Percentiles rank a stretch among this genome's conserved stretches.
Evolutionary conservation across 129 eudicot genomes (phyloP).

Genomic region (Rutidosis leptorrhynchoides): DNA sequence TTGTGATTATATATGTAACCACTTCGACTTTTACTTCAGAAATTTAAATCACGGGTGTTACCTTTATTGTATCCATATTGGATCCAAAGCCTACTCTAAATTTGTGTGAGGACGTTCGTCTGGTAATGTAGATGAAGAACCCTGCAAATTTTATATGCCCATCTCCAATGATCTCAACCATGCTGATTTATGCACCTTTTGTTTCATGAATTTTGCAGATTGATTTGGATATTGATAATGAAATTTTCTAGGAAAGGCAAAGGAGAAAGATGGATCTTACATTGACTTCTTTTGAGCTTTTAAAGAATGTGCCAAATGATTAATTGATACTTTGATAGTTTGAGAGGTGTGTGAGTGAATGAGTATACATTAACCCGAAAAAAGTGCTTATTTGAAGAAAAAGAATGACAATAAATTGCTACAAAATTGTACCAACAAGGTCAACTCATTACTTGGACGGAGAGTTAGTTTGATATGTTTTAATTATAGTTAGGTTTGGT

Average conservation of each 20-base stretch:
- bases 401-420: too few relatives aligned
- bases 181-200: not conserved
- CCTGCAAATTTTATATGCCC: not conserved
- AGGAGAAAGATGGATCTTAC: not conserved
- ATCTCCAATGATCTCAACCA: not conserved
- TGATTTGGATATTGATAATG: not conserved
- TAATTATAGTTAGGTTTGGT: too few relatives aligned
- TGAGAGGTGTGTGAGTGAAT: too few relatives aligned
- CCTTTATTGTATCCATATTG: not conserved
- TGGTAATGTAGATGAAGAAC: not conserved
- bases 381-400: too few relatives aligned
- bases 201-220: not conserved
- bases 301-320: too few relatives aligned
- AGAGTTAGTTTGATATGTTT: too few relatives aligned
- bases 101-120: not conserved
- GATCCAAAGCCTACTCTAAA: slow-evolving; percentile 1
- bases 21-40: not conserved
- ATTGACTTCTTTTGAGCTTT: not conserved
- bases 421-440: too few relatives aligned
- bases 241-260: not conserved
- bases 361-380: too few relatives aligned
- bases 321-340: too few relatives aligned
- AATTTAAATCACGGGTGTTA: not conserved
- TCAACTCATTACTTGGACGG: too few relatives aligned
- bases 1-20: not conserved